A percentile compares a stretch with the other conserved stretches of the same genome.
Evolutionary conservation across 768 basidiomycete species (phyloP).

Genomic region (Mycena sanguinolenta): DNA sequence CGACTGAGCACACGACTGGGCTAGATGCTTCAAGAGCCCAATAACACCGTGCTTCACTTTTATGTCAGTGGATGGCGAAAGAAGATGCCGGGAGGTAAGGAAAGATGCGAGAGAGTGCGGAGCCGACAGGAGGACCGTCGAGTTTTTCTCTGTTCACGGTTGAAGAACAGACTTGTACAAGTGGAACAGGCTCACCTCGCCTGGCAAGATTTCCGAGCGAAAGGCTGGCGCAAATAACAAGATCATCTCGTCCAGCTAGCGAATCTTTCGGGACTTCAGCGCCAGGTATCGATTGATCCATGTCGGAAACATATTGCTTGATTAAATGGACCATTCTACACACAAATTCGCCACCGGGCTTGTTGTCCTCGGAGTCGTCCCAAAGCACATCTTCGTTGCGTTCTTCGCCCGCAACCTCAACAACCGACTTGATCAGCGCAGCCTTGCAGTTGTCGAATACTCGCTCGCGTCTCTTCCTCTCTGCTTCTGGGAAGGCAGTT

Average conservation of each 20-base stretch:
- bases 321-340: conserved; percentile 84
- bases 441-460: conserved; percentile 87
- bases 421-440: conserved; percentile 86
- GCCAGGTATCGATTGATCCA: conserved; percentile 48
- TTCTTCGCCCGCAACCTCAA: conserved; percentile 88
- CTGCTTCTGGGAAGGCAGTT: conserved; percentile 59
- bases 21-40: conserved; percentile 89
- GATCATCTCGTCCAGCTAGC: conserved; percentile 71
- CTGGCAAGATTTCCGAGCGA: conserved; percentile 86
- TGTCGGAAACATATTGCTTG: conserved; percentile 62
- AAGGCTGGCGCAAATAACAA: conserved; percentile 86
- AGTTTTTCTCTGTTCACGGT: conserved; percentile 63
- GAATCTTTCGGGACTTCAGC: conserved; percentile 39
- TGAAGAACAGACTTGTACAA: conserved; percentile 15
- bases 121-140: conserved; percentile 71
- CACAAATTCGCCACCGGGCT: conserved; percentile 81
- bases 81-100: conserved; percentile 67
- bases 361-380: conserved; percentile 68
- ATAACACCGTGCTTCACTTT: conserved; percentile 92
- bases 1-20: conserved; percentile 75
- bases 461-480: conserved; percentile 73
- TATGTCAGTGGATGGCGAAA: conserved; percentile 71
- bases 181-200: conserved; percentile 64
- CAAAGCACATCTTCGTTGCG: conserved; percentile 84
- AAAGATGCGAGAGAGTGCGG: conserved; percentile 75